phyloP scores from a whole-genome alignment of 192 early-diverging fungal species.

The Coemansia furcata region DNA sequence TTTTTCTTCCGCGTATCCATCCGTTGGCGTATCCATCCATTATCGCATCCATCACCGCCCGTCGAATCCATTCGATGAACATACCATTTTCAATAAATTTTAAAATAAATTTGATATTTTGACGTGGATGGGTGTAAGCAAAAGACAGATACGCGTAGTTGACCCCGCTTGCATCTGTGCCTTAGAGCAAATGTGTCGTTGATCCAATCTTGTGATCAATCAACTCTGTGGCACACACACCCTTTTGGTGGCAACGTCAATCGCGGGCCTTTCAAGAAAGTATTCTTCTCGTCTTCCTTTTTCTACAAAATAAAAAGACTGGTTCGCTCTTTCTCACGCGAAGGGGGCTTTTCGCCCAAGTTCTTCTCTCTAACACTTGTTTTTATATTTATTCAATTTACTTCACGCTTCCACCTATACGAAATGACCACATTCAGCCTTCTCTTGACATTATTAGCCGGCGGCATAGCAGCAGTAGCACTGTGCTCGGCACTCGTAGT shows the following conservation, averaged over 20 bases:
- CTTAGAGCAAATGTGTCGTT: background rate
- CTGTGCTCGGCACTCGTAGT: constrained; percentile 34
- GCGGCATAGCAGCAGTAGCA: constrained; percentile 8
- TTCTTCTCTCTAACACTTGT: background rate
- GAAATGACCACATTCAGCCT: constrained; percentile 8
- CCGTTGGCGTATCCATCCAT: background rate
- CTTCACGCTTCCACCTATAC: background rate
- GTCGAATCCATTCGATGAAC: background rate
- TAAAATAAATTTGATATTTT: constrained; percentile 2
- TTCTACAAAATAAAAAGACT: no score
- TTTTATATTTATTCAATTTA: background rate
- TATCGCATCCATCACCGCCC: background rate
- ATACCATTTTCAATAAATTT: constrained; percentile 1
- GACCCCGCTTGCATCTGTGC: background rate
- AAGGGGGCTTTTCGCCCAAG: background rate
- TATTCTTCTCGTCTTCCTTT: no score
- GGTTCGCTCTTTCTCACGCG: background rate
- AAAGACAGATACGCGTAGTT: background rate
- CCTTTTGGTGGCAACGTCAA: background rate
- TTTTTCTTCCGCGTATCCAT: background rate
- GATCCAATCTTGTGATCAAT: background rate
- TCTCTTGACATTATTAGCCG: constrained; percentile 5
- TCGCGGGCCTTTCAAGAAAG: background rate
- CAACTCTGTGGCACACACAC: background rate
- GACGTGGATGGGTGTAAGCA: constrained; percentile 1